Evolutionary conservation across 1,139 yeast species (phyloP).

Genomic region (Saccharomyces hybrid): DNA sequence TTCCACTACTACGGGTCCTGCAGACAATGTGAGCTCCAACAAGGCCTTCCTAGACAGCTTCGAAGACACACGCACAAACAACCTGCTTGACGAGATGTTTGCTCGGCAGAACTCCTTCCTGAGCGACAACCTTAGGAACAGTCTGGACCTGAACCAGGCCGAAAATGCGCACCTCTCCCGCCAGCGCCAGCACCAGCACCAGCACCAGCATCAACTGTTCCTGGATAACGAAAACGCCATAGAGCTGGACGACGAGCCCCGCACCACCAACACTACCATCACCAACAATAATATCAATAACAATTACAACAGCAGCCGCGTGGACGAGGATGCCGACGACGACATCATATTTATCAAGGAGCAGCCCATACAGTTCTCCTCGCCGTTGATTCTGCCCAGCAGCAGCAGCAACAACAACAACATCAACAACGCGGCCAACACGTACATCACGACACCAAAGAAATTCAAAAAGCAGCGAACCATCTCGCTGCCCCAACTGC

Average conservation of each 20-base stretch:
- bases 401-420: constrained; percentile 6
- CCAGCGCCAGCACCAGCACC: constrained; percentile 4
- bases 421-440: constrained; percentile 3
- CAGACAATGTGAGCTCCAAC: neutral
- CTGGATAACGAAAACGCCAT: constrained; percentile 10
- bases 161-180: neutral
- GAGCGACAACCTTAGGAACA: constrained; percentile 13
- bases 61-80: neutral
- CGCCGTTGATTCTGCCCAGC: constrained; percentile 3
- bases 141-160: constrained; percentile 7
- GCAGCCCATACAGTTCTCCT: constrained; percentile 15
- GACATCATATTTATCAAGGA: constrained; percentile 22
- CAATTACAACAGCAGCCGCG: constrained; percentile 8
- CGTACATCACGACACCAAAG: constrained; percentile 9
- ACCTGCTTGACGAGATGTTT: constrained; percentile 19
- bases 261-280: neutral
- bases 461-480: constrained; percentile 49
- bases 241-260: constrained; percentile 48
- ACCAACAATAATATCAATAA: neutral
- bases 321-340: constrained; percentile 15
- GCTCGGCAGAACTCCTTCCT: constrained; percentile 20
- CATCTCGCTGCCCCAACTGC: constrained; percentile 64
- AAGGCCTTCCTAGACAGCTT: neutral
- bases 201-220: constrained; percentile 6
- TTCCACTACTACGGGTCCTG: neutral